A percentile compares a stretch with the other conserved stretches of the same genome.
Conservation (phyloP, 805 yeast species). For the Metschnikowia borealis region DNA sequence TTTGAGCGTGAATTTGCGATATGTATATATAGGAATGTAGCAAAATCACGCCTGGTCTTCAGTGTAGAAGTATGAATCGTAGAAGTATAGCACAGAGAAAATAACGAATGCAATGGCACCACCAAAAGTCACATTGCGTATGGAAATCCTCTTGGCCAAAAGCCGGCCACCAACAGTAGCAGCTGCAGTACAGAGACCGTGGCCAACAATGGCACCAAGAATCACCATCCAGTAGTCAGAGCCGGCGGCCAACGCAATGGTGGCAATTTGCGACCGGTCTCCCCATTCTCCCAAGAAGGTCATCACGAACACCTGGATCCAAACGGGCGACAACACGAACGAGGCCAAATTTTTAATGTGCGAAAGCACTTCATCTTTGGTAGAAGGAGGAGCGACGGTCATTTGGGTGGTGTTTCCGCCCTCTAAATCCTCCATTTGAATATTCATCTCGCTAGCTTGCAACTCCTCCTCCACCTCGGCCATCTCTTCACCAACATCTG, state of each 20-base stretch:
- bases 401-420: conserved; percentile 36
- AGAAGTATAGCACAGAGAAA: conserved; percentile 76
- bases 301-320: conserved; percentile 94
- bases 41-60: conserved; percentile 1
- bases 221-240: conserved; percentile 87
- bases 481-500: conserved; percentile 91
- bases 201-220: conserved; percentile 86
- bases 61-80: conserved; percentile 41
- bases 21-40: neutral
- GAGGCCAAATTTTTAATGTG: conserved; percentile 54
- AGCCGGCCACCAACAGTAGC: conserved; percentile 95
- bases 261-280: conserved; percentile 95
- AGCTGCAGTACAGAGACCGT: conserved; percentile 76
- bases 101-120: conserved; percentile 85
- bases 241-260: conserved; percentile 98
- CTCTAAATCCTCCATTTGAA: conserved; percentile 55
- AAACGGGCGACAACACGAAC: conserved; percentile 74
- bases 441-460: conserved; percentile 55
- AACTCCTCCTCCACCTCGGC: conserved; percentile 97
- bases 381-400: conserved; percentile 8
- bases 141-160: conserved; percentile 81
- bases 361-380: conserved; percentile 19
- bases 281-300: conserved; percentile 99
- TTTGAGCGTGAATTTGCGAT: neutral
- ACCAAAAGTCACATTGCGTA: conserved; percentile 87